These are phyloP conservation scores for Sarocladium strictum DNA, from an alignment of 2,329 filamentous ascomycete genomes.

Conservation along the genomic window DNA sequence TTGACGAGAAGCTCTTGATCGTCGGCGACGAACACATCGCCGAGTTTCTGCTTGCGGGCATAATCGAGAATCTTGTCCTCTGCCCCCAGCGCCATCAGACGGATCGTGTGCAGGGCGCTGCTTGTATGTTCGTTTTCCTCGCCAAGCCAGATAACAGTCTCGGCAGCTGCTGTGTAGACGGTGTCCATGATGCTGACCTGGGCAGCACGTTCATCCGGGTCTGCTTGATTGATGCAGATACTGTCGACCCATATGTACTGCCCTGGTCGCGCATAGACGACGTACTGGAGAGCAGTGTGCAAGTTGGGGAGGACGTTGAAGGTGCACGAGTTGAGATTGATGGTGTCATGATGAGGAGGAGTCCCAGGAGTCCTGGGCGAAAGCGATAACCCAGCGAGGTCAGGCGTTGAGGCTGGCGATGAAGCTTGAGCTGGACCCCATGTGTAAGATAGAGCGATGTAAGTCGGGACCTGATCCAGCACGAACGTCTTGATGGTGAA, in stretches of 20 bases:
- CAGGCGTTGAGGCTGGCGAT: background rate
- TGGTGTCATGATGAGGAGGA: slow-evolving; percentile 4
- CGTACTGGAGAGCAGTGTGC: slow-evolving; percentile 12
- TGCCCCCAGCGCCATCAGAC: slow-evolving; percentile 11
- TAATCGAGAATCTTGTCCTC: slow-evolving; percentile 14
- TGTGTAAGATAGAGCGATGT: slow-evolving; percentile 20
- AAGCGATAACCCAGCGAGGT: background rate
- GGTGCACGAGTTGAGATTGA: slow-evolving; percentile 12
- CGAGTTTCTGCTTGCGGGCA: slow-evolving; percentile 12
- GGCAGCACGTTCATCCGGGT: slow-evolving; percentile 13
- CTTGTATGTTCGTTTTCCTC: slow-evolving; percentile 10
- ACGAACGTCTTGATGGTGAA: slow-evolving; percentile 15
- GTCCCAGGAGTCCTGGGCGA: background rate
- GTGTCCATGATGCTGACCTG: slow-evolving; percentile 19
- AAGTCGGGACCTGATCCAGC: slow-evolving; percentile 13
- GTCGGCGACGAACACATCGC: slow-evolving; percentile 15
- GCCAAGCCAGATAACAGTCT: slow-evolving; percentile 19
- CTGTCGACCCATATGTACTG: slow-evolving; percentile 18
- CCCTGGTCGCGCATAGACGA: slow-evolving; percentile 13
- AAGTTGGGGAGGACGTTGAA: slow-evolving; percentile 16
- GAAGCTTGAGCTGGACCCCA: slow-evolving; percentile 15
- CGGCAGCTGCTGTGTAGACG: slow-evolving; percentile 15
- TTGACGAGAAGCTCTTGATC: slow-evolving; percentile 12
- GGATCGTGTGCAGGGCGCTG: slow-evolving; percentile 12
- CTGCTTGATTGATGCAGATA: slow-evolving; percentile 20